Evolutionary conservation across 352 stramenopile species (phyloP), one percentile per base, ranked within the genome.

Genomic region (Phytophthora pinifolia): DNA sequence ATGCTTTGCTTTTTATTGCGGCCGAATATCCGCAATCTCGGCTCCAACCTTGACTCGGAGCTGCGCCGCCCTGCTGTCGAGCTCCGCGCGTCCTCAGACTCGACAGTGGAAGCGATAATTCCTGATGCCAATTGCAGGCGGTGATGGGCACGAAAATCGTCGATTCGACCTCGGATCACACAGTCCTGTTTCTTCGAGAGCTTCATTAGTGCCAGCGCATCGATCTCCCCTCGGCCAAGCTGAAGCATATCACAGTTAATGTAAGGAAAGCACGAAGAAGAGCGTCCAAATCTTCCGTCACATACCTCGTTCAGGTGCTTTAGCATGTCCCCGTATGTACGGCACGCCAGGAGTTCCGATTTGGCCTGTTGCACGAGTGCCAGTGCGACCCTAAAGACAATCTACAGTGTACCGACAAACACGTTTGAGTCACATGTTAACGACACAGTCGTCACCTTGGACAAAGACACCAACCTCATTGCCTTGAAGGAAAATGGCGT

Each of bases 111-210:
- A 8, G 82, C 79, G 9, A 88, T 79, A 27, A 95, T 92, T 0
- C 78, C 83, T 2, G 83, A 89, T 6, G 85, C 85, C 1, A 93
- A 53, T 38, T 93, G 83, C 4, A 95, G 69, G 9, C 85, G 80
- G 50, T 95, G 83, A 18, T 93, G 83, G 3, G 83, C 85, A 52
- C 85, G 66, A 62, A 95, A 92, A 48, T 93, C 85, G 61, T 95
- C 85, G 32, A 95, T 79, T 30, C 82, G 76, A 4, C 73, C 63
- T 32, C 78, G 72, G 49, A 83, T 79, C 3, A 92, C 80, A 13
- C 73, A 76, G 7, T 91, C 79, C 43, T 92, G 85, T 14, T 76
- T 72, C 43, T 74, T 70, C 2, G 81, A 74, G 5, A 79, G 54
- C 22, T 76, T 63, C 47, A 92, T 56, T 13, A 95, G 57, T 14